These are phyloP conservation scores for Mucor racemosus DNA, from an alignment of 371 early-diverging fungal species.

Conservation along the genomic window DNA sequence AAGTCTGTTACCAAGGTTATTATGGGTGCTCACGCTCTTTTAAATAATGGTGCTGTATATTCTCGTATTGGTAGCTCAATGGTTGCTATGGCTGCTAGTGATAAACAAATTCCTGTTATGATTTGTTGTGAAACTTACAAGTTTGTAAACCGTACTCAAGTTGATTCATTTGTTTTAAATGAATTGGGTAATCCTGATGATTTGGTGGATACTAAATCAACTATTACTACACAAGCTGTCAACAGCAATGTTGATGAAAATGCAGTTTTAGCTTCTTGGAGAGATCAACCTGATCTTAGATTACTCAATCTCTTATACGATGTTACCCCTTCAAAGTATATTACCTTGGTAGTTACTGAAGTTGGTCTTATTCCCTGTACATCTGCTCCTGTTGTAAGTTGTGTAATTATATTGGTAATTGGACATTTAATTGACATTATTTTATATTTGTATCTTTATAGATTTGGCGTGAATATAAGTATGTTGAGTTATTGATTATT, in stretches of 20 bases:
- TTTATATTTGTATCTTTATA: conserved; percentile 25
- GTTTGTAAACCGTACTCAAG: conserved; percentile 89
- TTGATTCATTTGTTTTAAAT: conserved; percentile 96
- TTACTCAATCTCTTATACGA: conserved; percentile 91
- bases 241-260: conserved; percentile 22
- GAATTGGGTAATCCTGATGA: conserved; percentile 90
- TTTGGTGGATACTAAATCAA: conserved; percentile 65
- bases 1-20: conserved; percentile 91
- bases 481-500: conserved; percentile 21
- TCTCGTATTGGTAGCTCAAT: conserved; percentile 92
- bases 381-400: conserved; percentile 82
- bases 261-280: conserved; percentile 65
- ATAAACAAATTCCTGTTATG: conserved; percentile 92
- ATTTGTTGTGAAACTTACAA: conserved; percentile 97
- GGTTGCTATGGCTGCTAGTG: conserved; percentile 90
- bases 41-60: conserved; percentile 93
- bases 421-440: background rate
- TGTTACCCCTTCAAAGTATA: conserved; percentile 92
- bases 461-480: conserved; percentile 66
- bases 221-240: conserved; percentile 25
- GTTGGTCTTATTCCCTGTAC: conserved; percentile 95
- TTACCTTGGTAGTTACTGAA: conserved; percentile 92
- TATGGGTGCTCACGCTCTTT: conserved; percentile 90
- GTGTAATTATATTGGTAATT: background rate
- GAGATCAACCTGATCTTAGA: conserved; percentile 71